Evolutionary conservation across 352 stramenopile species (phyloP), one percentile per base, ranked within the genome.

Genomic region (Globisporangium paroecandrum): DNA sequence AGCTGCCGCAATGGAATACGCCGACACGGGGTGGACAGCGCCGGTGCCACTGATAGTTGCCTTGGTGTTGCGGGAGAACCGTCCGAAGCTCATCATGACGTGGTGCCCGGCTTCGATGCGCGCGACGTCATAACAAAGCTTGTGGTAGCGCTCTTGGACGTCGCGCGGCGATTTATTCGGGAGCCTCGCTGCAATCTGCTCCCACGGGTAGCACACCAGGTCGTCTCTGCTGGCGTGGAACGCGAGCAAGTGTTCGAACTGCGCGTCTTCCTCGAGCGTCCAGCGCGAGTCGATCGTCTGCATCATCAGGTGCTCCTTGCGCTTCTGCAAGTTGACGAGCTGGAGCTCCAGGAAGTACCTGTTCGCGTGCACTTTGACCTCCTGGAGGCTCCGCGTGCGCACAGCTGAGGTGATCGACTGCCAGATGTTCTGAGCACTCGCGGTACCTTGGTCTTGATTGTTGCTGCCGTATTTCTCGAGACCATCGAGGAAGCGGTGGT

Each of bases 71-170:
- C 70, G 64, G n/a, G 69, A 59, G 27, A 69, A 74, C 25, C 81
- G 72, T 4, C 70, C 75, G 3, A 85, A 66, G 41, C 84, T 74
- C 81, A 89, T 91, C 32, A 73, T 80, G 1, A 91, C 74, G 34
- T 90, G 82, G 49, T 90, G 77, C 0, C 83, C 83, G 18, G 61
- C 73, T 62, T 94, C 84, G 51, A 94, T 93, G 13, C 78, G 72
- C n/a, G 80, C 77, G 8, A 94, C 69, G 62, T 94, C 87, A 57
- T 89, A 82, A 62, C 86, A 89, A 32, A 93, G 84, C 77, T 90
- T 89, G 63, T 84, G 70, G 69, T 89, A 95, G 51, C 87, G 76
- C 55, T 90, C 83, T 10, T 86, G 78, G 4, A 89, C 70, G 22
- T 86, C 82, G 1, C 77, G 71, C 3, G 78, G 64, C 1, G 73